Evolutionary conservation across 2,329 filamentous ascomycete genomes (phyloP).

Genomic region (Pseudogymnoascus sp.): DNA sequence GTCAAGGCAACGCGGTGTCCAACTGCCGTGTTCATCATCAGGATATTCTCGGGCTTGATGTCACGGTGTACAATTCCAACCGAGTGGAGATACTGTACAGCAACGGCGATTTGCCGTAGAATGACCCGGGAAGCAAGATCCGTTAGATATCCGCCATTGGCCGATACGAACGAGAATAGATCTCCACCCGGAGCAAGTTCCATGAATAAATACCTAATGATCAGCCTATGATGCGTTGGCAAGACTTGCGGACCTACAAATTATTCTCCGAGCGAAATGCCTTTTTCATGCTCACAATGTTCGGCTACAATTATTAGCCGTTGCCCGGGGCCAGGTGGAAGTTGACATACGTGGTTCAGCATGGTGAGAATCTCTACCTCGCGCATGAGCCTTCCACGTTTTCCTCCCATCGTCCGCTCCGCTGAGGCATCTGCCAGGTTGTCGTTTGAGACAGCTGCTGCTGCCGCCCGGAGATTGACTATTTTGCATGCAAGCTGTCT

Average conservation of each 20-base stretch:
- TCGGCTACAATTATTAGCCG: slow-evolving; percentile 35
- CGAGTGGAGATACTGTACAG: slow-evolving; percentile 24
- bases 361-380: slow-evolving; percentile 46
- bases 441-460: not conserved
- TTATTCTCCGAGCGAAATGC: slow-evolving; percentile 41
- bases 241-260: slow-evolving; percentile 31
- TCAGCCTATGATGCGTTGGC: slow-evolving; percentile 5
- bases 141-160: slow-evolving; percentile 17
- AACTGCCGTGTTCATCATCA: slow-evolving; percentile 23
- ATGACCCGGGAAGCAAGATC: slow-evolving; percentile 23
- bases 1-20: slow-evolving; percentile 26
- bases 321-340: not conserved
- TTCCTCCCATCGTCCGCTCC: slow-evolving; percentile 5
- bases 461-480: slow-evolving; percentile 37
- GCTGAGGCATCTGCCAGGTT: not conserved
- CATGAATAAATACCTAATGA: slow-evolving; percentile 44
- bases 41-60: slow-evolving; percentile 27
- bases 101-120: slow-evolving; percentile 24
- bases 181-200: slow-evolving; percentile 45
- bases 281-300: slow-evolving; percentile 44
- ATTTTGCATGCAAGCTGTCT: slow-evolving; percentile 64
- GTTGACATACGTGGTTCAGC: slow-evolving; percentile 42
- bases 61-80: slow-evolving; percentile 25
- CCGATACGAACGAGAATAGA: slow-evolving; percentile 24
- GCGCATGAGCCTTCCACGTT: slow-evolving; percentile 34